Evolutionary conservation across 179 eudicot species (phyloP).

Genomic region (Actinidia polygama): DNA sequence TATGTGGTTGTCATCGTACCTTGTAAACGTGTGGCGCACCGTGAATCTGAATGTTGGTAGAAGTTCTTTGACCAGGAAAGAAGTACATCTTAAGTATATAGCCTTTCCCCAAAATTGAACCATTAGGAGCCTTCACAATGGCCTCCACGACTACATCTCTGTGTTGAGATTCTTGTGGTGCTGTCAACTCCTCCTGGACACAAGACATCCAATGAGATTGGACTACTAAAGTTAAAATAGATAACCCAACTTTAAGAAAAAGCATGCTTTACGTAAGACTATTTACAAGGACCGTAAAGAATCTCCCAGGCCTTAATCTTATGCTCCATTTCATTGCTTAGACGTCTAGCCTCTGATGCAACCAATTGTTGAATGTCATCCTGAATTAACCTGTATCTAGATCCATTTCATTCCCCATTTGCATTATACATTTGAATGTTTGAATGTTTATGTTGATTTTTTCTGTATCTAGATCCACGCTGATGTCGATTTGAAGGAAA

Average conservation of each 20-base stretch:
- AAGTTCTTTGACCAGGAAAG: constrained; percentile 98
- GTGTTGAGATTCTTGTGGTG: constrained; percentile 86
- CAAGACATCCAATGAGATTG: constrained; percentile 27
- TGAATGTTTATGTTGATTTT: too few relatives aligned
- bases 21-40: constrained; percentile 96
- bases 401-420: too few relatives aligned
- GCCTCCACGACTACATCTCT: constrained; percentile 99
- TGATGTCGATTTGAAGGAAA: too few relatives aligned
- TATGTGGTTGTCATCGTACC: constrained; percentile 42
- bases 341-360: constrained; percentile 87
- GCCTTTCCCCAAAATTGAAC: constrained; percentile 91
- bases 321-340: constrained; percentile 99
- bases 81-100: constrained; percentile 92
- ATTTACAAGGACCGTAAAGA: constrained; percentile 89
- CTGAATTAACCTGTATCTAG: constrained; percentile 71
- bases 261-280: constrained; percentile 23
- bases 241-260: constrained; percentile 19
- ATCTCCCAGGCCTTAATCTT: constrained; percentile 92
- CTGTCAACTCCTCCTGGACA: constrained; percentile 78
- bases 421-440: too few relatives aligned
- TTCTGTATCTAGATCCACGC: too few relatives aligned
- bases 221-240: constrained; percentile 9
- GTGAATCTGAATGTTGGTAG: constrained; percentile 79
- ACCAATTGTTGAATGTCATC: constrained; percentile 90
- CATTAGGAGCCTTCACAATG: constrained; percentile 82